These are phyloP conservation scores for Spathaspora passalidarum DNA, from an alignment of 805 yeast genomes.

Conservation along the genomic window DNA sequence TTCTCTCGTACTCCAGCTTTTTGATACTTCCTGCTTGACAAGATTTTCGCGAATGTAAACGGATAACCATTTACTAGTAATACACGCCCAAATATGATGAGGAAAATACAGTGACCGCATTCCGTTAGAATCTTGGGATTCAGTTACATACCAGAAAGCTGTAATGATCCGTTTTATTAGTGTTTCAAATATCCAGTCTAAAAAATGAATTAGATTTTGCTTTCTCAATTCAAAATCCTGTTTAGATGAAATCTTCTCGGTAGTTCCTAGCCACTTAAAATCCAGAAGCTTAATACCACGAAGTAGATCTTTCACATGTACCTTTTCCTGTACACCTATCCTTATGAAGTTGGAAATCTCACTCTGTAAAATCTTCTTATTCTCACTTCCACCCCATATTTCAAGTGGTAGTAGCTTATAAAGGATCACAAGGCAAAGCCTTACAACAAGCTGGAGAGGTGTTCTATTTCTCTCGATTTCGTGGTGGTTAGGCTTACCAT, in stretches of 20 bases:
- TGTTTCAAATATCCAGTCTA: slow-evolving; percentile 55
- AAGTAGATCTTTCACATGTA: slow-evolving; percentile 30
- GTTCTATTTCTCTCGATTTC: slow-evolving; percentile 32
- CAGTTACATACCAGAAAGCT: slow-evolving; percentile 67
- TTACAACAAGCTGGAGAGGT: slow-evolving; percentile 31
- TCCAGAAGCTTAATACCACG: slow-evolving; percentile 38
- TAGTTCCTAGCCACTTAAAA: slow-evolving; percentile 54
- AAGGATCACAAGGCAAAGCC: slow-evolving; percentile 41
- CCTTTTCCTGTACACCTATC: slow-evolving; percentile 32
- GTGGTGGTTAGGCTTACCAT: slow-evolving; percentile 3
- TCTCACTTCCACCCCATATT: slow-evolving; percentile 50
- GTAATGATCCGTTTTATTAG: slow-evolving; percentile 48
- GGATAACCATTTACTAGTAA: slow-evolving; percentile 40
- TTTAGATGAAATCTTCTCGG: slow-evolving; percentile 23
- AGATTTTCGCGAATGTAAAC: slow-evolving; percentile 42
- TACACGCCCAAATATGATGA: slow-evolving; percentile 54
- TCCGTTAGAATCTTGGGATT: slow-evolving; percentile 22
- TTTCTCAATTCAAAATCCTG: slow-evolving; percentile 42
- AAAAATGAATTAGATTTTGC: slow-evolving; percentile 35
- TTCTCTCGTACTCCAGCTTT: neutral
- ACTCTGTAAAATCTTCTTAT: slow-evolving; percentile 40
- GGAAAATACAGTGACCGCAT: slow-evolving; percentile 50
- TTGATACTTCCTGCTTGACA: neutral
- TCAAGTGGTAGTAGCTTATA: slow-evolving; percentile 50
- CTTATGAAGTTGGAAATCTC: slow-evolving; percentile 36